phyloP scores from a whole-genome alignment of 106 monocot genomes.

The Posidonia australis region DNA sequence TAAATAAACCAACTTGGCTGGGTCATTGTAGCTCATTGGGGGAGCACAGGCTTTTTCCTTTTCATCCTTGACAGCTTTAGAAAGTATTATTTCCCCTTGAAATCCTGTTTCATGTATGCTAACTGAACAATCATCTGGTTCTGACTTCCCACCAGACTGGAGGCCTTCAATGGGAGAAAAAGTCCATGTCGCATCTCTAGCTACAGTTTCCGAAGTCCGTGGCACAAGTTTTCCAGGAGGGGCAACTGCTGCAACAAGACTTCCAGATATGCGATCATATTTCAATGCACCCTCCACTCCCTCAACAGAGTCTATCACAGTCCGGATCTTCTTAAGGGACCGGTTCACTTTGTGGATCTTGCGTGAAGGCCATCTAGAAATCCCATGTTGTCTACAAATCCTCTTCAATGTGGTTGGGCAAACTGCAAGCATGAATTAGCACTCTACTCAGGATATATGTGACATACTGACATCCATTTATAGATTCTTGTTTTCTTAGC shows the following conservation, averaged over 20 bases:
- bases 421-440: conserved; percentile 38
- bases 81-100: not conserved
- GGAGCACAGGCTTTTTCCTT: not conserved
- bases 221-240: conserved; percentile 18
- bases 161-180: conserved; percentile 11
- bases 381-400: conserved; percentile 89
- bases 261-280: conserved; percentile 70
- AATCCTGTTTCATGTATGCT: not conserved
- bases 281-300: conserved; percentile 83
- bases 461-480: too few relatives aligned
- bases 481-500: too few relatives aligned
- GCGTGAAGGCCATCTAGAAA: conserved; percentile 95
- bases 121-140: conserved; percentile 4
- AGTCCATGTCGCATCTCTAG: conserved; percentile 1
- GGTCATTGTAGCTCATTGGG: not conserved
- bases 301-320: conserved; percentile 80
- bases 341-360: conserved; percentile 97
- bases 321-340: conserved; percentile 78
- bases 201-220: not conserved
- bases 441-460: too few relatives aligned
- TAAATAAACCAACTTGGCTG: not conserved
- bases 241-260: conserved; percentile 52
- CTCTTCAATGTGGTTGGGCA: conserved; percentile 94
- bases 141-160: conserved; percentile 21
- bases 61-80: conserved; percentile 3